phyloP scores from a whole-genome alignment of 805 yeast species.

The Nakazawaea peltata region DNA sequence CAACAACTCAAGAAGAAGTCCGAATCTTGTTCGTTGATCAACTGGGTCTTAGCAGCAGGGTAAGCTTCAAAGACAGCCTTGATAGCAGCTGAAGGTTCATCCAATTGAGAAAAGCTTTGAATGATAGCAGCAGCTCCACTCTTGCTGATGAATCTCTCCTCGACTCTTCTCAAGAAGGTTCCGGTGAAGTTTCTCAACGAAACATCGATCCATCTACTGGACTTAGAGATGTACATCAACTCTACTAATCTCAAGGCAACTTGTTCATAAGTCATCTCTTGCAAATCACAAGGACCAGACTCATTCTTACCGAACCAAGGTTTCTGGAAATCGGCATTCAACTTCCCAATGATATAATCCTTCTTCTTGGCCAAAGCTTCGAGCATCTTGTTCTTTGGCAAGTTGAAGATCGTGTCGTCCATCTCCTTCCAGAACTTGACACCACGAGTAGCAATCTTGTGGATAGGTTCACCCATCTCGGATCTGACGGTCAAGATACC shows the following conservation, averaged over 20 bases:
- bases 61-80: conserved; percentile 56
- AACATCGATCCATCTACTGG: conserved; percentile 80
- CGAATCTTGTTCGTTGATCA: conserved; percentile 90
- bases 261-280: conserved; percentile 93
- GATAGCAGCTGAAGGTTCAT: conserved; percentile 55
- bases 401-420: conserved; percentile 85
- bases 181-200: conserved; percentile 84
- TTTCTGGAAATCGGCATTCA: conserved; percentile 94
- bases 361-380: conserved; percentile 78
- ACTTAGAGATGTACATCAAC: conserved; percentile 74
- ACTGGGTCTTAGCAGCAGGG: conserved; percentile 71
- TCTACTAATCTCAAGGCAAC: conserved; percentile 83
- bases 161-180: conserved; percentile 84
- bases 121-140: conserved; percentile 54
- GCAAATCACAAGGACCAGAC: conserved; percentile 79
- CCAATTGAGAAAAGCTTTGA: conserved; percentile 64
- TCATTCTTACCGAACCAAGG: conserved; percentile 90
- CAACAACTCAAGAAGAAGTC: conserved; percentile 85
- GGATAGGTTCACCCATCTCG: conserved; percentile 99
- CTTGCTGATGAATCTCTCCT: conserved; percentile 79
- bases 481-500: conserved; percentile 94
- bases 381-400: conserved; percentile 82
- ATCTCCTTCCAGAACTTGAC: conserved; percentile 95
- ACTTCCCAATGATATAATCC: conserved; percentile 73
- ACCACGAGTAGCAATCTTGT: conserved; percentile 97